Evolutionary conservation across 73 alveolate genomes (phyloP), one percentile per base, ranked within the genome.

Genomic region (Blepharisma stoltei): DNA sequence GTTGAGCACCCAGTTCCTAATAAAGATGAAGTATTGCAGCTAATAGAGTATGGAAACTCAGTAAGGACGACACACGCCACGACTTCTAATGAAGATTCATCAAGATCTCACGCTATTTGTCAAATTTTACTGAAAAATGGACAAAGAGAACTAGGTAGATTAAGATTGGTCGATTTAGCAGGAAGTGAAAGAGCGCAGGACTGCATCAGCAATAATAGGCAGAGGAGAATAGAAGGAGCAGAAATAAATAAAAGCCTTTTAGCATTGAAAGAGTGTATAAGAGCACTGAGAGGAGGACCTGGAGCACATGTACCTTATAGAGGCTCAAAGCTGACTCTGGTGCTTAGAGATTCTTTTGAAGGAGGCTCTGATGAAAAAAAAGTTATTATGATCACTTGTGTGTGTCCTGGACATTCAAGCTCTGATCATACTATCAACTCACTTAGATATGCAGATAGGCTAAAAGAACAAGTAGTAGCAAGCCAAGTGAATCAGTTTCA

Each of bases 111-210:
- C 90, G 99, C 99, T 7, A 87, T 97, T 37, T 95, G 99, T 78
- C 86, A 87, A 54, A 89, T 94, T 8, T 68, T 67, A 25, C 76
- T 95, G 2, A 94, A 93, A 87, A 92, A 90, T 77, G 90, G 88
- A 44, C 83, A 88, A 47, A 91, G 89, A 48, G 77, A 81, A 68
- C 69, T 70, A 50, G 99, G 99, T 3, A 94, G 94, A 83, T 82
- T 94, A 50, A 81, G 90, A 4, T 81, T 96, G 76, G 98, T 94
- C 11, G 99, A 96, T 78, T 84, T 94, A 76, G 99, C 99, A 6
- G 99, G 99, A 6, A 86, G 97, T 20, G 99, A 97, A 77, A 86
- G 99, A 81, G 99, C 98, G 41, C 86, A 95, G 44, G 99, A 97
- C 80, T 88, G 98, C 7, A 90, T 89, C 79, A 82, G 97, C 49